These are phyloP conservation scores for Nicotiana otophora DNA, from an alignment of 257 asterid species.

Conservation along the genomic window DNA sequence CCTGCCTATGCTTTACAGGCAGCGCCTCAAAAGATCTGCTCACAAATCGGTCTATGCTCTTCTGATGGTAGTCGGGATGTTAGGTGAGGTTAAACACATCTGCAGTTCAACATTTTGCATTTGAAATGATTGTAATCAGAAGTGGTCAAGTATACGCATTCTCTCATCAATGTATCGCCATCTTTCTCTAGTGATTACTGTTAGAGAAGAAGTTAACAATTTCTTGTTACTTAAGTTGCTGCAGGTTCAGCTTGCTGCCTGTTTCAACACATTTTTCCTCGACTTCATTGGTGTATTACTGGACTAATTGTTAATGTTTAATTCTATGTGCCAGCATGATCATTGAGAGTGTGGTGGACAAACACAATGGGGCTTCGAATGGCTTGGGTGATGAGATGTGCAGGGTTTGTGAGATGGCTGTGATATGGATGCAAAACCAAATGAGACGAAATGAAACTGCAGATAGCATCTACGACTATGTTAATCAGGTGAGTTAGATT, in stretches of 20 bases:
- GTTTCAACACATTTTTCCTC: background rate
- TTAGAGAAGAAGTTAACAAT: background rate
- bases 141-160: background rate
- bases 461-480: constrained; percentile 61
- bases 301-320: background rate
- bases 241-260: constrained; percentile 1
- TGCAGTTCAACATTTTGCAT: background rate
- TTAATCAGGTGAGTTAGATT: constrained; percentile 46
- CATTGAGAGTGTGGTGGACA: constrained; percentile 77
- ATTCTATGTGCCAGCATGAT: constrained; percentile 42
- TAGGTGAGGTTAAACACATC: constrained; percentile 37
- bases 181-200: background rate
- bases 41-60: constrained; percentile 58
- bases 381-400: constrained; percentile 52
- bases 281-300: background rate
- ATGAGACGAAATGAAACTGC: constrained; percentile 50
- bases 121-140: background rate
- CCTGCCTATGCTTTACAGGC: constrained; percentile 32
- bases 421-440: constrained; percentile 82
- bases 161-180: background rate
- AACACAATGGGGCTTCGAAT: constrained; percentile 27
- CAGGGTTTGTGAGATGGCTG: constrained; percentile 78
- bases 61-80: constrained; percentile 48
- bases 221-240: background rate
- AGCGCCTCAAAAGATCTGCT: constrained; percentile 54